Conservation (phyloP, 352 stramenopile genomes). For the Phytophthora tentaculata region DNA sequence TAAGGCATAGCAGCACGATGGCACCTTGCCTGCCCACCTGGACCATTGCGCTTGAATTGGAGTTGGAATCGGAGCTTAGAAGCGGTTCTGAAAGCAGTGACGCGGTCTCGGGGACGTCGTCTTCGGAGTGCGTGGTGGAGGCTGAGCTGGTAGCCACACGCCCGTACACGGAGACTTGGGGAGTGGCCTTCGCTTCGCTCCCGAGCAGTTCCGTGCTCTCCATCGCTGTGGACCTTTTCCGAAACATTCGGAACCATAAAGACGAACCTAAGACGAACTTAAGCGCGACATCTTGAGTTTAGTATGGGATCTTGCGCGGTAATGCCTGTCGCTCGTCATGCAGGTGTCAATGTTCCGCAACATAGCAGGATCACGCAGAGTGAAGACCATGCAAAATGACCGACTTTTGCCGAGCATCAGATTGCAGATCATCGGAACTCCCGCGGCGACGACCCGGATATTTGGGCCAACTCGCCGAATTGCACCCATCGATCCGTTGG, state of each 20-base stretch:
- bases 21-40: slow-evolving; percentile 60
- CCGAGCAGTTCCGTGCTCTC: slow-evolving; percentile 28
- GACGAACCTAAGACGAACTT: slow-evolving; percentile 27
- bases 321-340: slow-evolving; percentile 25
- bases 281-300: slow-evolving; percentile 5
- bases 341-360: slow-evolving; percentile 14
- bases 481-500: slow-evolving; percentile 16
- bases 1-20: slow-evolving; percentile 87
- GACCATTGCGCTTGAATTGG: slow-evolving; percentile 8
- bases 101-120: slow-evolving; percentile 29
- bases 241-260: slow-evolving; percentile 28
- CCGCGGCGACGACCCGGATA: slow-evolving; percentile 10
- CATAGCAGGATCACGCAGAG: slow-evolving; percentile 21
- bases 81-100: slow-evolving; percentile 38
- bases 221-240: slow-evolving; percentile 10
- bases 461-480: slow-evolving; percentile 5
- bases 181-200: slow-evolving; percentile 28
- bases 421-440: slow-evolving; percentile 21
- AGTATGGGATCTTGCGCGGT: slow-evolving; percentile 11
- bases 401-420: slow-evolving; percentile 11
- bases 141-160: slow-evolving; percentile 5
- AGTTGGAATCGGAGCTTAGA: slow-evolving; percentile 10
- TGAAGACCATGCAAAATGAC: slow-evolving; percentile 18
- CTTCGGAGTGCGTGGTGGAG: slow-evolving; percentile 21
- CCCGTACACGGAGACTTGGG: slow-evolving; percentile 28